Conservation (phyloP, 2,329 filamentous ascomycete species). For the Acrocalymma vagum region DNA sequence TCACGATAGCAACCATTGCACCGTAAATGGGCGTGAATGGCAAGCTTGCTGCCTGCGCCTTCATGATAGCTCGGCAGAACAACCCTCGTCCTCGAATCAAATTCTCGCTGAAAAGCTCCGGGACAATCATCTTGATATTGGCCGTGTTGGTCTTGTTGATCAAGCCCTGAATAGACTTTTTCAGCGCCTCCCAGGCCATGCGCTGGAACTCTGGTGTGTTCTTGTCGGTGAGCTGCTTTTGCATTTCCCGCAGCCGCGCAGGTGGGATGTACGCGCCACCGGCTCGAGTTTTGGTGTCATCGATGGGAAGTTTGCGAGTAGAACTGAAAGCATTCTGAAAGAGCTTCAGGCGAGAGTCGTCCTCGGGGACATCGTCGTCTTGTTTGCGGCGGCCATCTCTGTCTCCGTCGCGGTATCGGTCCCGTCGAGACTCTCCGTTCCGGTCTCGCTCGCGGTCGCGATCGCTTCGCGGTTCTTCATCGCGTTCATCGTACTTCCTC, state of each 20-base stretch:
- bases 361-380: constrained; percentile 30
- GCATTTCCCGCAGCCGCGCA: constrained; percentile 85
- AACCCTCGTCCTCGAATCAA: constrained; percentile 88
- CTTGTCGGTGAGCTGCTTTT: constrained; percentile 97
- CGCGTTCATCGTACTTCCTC: constrained; percentile 35
- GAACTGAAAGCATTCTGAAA: constrained; percentile 47
- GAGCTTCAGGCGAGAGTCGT: constrained; percentile 45
- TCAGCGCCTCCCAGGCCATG: constrained; percentile 98
- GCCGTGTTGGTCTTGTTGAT: constrained; percentile 99
- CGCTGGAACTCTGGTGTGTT: constrained; percentile 96
- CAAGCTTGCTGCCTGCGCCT: constrained; percentile 93
- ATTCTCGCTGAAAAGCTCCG: constrained; percentile 95
- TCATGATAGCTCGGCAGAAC: constrained; percentile 97
- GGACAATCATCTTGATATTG: constrained; percentile 97
- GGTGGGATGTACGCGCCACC: constrained; percentile 97
- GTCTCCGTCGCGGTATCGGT: constrained; percentile 92
- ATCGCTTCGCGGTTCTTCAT: constrained; percentile 68
- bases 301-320: constrained; percentile 87
- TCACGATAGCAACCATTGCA: constrained; percentile 94
- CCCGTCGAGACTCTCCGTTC: constrained; percentile 51
- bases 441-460: constrained; percentile 68
- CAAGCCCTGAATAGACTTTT: constrained; percentile 97
- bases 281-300: constrained; percentile 86
- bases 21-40: constrained; percentile 97
- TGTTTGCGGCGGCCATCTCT: constrained; percentile 68